These are phyloP conservation scores for Rubroshorea leprosula DNA, from an alignment of 345 rosid species.

Conservation along the genomic window DNA sequence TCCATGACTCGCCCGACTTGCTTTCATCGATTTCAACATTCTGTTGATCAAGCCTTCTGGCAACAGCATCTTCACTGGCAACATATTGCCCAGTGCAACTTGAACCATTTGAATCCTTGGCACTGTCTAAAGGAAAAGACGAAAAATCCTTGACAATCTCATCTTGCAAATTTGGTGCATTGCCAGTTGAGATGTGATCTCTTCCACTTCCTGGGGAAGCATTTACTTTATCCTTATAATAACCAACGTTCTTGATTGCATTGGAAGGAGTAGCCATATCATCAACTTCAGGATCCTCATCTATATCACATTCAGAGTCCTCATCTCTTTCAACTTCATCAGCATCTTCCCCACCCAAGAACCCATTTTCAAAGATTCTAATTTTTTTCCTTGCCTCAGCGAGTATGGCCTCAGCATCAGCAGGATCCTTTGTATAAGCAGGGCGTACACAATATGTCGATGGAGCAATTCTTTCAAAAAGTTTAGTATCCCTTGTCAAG, in stretches of 20 bases:
- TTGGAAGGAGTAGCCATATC: slow-evolving; percentile 53
- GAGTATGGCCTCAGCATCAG: slow-evolving; percentile 86
- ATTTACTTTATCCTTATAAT: slow-evolving; percentile 31
- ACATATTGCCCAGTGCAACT: slow-evolving; percentile 30
- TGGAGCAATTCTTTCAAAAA: slow-evolving; percentile 99
- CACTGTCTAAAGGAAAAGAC: slow-evolving; percentile 34
- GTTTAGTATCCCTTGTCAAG: slow-evolving; percentile 95
- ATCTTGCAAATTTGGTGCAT: slow-evolving; percentile 27
- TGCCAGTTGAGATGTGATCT: slow-evolving; percentile 29
- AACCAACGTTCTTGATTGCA: slow-evolving; percentile 40
- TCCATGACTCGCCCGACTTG: slow-evolving; percentile 78
- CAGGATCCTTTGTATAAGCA: slow-evolving; percentile 91
- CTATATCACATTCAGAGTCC: slow-evolving; percentile 83
- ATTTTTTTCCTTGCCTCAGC: slow-evolving; percentile 90
- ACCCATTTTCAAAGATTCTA: slow-evolving; percentile 84
- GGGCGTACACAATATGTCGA: slow-evolving; percentile 93
- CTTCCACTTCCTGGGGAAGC: slow-evolving; percentile 40
- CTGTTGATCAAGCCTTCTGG: slow-evolving; percentile 35
- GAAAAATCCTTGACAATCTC: slow-evolving; percentile 38
- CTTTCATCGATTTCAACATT: slow-evolving; percentile 71
- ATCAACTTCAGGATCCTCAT: slow-evolving; percentile 95
- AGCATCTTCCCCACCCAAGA: slow-evolving; percentile 73
- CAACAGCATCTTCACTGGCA: slow-evolving; percentile 28
- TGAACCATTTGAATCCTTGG: slow-evolving; percentile 31
- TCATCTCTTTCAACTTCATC: slow-evolving; percentile 84